Conservation (phyloP, 2,329 filamentous ascomycete genomes). For the Pseudogymnoascus sp. region DNA sequence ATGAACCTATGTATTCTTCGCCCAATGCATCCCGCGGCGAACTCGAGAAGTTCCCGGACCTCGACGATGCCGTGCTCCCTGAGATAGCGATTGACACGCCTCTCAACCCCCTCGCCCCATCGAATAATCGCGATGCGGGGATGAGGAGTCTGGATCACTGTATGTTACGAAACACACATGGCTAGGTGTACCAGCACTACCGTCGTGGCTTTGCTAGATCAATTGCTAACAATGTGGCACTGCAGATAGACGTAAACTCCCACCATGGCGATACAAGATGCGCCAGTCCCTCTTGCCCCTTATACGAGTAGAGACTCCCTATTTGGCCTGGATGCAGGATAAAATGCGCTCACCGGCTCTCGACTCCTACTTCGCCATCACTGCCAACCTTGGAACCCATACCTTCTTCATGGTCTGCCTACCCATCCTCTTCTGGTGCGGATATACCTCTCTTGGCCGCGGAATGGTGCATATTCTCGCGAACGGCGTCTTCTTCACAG, state of each 20-base stretch:
- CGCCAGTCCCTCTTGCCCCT: conserved; percentile 77
- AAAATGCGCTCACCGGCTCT: conserved; percentile 71
- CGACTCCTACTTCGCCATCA: conserved; percentile 94
- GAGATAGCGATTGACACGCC: conserved; percentile 10
- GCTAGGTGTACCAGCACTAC: neutral
- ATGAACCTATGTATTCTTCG: conserved; percentile 30
- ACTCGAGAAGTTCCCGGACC: conserved; percentile 26
- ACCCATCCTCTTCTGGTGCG: conserved; percentile 95
- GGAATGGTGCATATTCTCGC: conserved; percentile 69
- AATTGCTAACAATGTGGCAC: conserved; percentile 3
- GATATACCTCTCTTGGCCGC: conserved; percentile 65
- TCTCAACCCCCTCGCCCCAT: neutral
- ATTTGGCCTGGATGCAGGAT: conserved; percentile 79
- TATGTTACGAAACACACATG: conserved; percentile 32
- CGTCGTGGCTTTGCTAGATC: conserved; percentile 10
- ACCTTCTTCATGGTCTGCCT: conserved; percentile 97
- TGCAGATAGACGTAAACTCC: conserved; percentile 72
- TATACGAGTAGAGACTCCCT: conserved; percentile 89
- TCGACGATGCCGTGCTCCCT: conserved; percentile 25
- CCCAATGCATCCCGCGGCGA: conserved; percentile 27
- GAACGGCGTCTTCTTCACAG: conserved; percentile 74
- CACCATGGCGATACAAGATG: conserved; percentile 77
- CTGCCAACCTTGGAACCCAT: conserved; percentile 91
- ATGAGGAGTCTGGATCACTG: conserved; percentile 73
- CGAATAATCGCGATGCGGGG: conserved; percentile 54